Conservation (phyloP, 2,329 filamentous ascomycete genomes). For the Colletotrichum coccodes region DNA sequence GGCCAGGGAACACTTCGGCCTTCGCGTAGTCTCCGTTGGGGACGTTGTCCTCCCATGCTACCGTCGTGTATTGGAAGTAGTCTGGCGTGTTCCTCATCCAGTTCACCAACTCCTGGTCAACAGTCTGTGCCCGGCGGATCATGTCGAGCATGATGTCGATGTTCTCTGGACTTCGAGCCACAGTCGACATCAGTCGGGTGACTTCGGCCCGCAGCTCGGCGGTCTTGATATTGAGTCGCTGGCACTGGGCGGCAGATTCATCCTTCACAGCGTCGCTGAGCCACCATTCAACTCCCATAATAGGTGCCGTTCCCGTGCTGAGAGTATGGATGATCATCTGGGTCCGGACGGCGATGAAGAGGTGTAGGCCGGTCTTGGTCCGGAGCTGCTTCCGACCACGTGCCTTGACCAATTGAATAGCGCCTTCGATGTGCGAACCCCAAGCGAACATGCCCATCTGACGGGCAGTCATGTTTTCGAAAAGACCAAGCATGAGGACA, state of each 20-base stretch:
- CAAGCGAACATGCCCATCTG: constrained; percentile 53
- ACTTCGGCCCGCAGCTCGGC: constrained; percentile 66
- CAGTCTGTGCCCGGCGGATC: constrained; percentile 59
- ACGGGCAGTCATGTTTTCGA: constrained; percentile 56
- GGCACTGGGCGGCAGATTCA: constrained; percentile 56
- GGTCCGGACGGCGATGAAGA: constrained; percentile 69
- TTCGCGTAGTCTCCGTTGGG: constrained; percentile 61
- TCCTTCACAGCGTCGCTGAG: constrained; percentile 62
- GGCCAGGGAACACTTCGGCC: constrained; percentile 68
- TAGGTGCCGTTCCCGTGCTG: constrained; percentile 60
- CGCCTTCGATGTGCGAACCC: constrained; percentile 72
- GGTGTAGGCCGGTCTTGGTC: constrained; percentile 61
- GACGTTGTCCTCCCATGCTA: constrained; percentile 66
- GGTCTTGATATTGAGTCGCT: constrained; percentile 63
- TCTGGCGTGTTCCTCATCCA: constrained; percentile 64
- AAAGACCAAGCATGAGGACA: constrained; percentile 68
- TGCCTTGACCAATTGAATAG: constrained; percentile 68
- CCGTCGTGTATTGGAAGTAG: constrained; percentile 60
- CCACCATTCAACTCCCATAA: constrained; percentile 70
- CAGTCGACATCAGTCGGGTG: constrained; percentile 58
- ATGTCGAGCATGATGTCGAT: constrained; percentile 61
- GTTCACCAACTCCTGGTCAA: constrained; percentile 61
- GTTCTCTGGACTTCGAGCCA: constrained; percentile 58
- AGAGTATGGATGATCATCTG: constrained; percentile 71
- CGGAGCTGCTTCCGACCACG: constrained; percentile 65